phyloP scores from a whole-genome alignment of 225 moss, liverwort and hornwort genomes.

The Physcomitrellopsis africana region DNA sequence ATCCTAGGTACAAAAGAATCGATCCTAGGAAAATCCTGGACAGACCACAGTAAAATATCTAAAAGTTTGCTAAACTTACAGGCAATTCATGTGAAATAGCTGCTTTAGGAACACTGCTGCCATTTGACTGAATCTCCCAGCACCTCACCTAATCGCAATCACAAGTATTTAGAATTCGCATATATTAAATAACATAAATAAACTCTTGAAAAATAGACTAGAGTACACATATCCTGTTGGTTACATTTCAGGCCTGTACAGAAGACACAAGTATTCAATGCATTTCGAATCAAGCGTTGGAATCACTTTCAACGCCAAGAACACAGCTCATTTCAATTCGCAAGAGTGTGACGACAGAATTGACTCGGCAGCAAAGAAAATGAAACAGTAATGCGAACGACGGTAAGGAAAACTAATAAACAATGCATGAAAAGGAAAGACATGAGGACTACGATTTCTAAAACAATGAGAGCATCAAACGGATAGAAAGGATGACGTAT shows the following conservation, averaged over 20 bases:
- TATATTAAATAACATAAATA: neutral
- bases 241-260: neutral
- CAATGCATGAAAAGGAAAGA: neutral
- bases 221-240: neutral
- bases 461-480: neutral
- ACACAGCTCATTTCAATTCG: neutral
- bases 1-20: constrained; percentile 20
- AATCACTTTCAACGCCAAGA: too few species aligned
- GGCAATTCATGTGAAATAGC: constrained; percentile 95
- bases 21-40: neutral
- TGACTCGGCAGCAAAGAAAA: neutral
- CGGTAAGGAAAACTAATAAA: neutral
- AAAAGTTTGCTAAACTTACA: constrained; percentile 52
- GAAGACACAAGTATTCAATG: neutral
- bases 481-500: neutral
- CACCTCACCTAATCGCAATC: constrained; percentile 66
- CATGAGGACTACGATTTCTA: neutral
- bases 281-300: neutral
- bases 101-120: constrained; percentile 94
- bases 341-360: neutral
- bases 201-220: neutral
- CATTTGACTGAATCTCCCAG: constrained; percentile 96
- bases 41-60: neutral
- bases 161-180: neutral
- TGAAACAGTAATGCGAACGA: neutral